Evolutionary conservation across 441 rosid genomes (phyloP).

Genomic region (Populus trichocarpa): DNA sequence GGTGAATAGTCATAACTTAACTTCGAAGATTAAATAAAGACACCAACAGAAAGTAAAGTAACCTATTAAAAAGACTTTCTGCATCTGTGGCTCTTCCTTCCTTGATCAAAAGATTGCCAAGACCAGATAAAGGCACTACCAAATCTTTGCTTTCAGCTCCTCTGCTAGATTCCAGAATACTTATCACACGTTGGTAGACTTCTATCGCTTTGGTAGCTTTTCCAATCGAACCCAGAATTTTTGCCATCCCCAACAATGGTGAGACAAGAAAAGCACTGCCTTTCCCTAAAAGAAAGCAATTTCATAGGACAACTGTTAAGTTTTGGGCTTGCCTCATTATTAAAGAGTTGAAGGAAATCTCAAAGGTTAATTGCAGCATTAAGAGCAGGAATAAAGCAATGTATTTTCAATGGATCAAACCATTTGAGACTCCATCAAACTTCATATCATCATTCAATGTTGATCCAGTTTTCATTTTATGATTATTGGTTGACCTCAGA

Average conservation of each 20-base stretch:
- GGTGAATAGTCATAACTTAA: conserved; percentile 6
- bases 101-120: conserved; percentile 71
- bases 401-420: neutral
- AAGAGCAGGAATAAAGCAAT: neutral
- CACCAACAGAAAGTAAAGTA: conserved; percentile 3
- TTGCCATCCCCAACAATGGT: conserved; percentile 76
- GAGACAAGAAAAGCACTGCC: conserved; percentile 51
- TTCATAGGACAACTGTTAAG: neutral
- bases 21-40: neutral
- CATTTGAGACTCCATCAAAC: neutral
- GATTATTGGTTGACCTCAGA: neutral
- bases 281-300: conserved; percentile 41
- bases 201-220: conserved; percentile 52
- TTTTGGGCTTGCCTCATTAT: neutral
- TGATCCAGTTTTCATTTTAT: neutral
- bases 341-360: neutral
- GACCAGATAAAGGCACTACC: conserved; percentile 59
- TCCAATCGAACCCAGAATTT: conserved; percentile 60
- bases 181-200: conserved; percentile 46
- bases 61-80: conserved; percentile 64
- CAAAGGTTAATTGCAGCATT: neutral
- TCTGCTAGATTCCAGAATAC: conserved; percentile 57
- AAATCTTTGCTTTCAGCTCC: conserved; percentile 72
- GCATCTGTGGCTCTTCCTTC: conserved; percentile 69
- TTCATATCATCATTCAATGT: neutral